A percentile compares a stretch with the other conserved stretches of the same genome.
phyloP scores from a whole-genome alignment of 2,329 filamentous ascomycete genomes.

The Fusarium mexicanum region DNA sequence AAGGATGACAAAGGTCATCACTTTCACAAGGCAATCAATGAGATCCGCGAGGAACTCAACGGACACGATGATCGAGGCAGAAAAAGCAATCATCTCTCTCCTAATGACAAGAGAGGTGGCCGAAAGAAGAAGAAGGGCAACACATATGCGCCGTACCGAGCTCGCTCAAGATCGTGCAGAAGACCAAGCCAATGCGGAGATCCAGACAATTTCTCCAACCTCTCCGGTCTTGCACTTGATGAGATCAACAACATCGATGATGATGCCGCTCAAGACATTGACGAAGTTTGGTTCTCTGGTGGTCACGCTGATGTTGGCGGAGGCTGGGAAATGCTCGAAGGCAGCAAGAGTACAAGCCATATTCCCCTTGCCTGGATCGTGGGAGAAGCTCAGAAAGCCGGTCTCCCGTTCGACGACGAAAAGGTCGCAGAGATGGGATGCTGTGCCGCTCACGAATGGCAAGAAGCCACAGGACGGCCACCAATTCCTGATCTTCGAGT shows the following conservation, averaged over 20 bases:
- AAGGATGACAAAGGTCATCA: slow-evolving; percentile 35
- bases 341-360: slow-evolving; percentile 72
- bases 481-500: slow-evolving; percentile 47
- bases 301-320: slow-evolving; percentile 83
- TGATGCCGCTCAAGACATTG: slow-evolving; percentile 72
- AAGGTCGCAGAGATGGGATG: slow-evolving; percentile 76
- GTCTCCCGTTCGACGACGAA: slow-evolving; percentile 74
- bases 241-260: slow-evolving; percentile 53
- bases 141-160: slow-evolving; percentile 54
- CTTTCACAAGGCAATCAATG: slow-evolving; percentile 38
- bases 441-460: slow-evolving; percentile 18
- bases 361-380: slow-evolving; percentile 78
- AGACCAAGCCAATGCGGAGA: slow-evolving; percentile 35
- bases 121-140: slow-evolving; percentile 7
- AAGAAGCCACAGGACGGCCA: slow-evolving; percentile 13
- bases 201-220: slow-evolving; percentile 44
- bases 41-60: slow-evolving; percentile 25
- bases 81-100: slow-evolving; percentile 17
- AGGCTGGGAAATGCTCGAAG: slow-evolving; percentile 70
- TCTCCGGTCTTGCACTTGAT: slow-evolving; percentile 43
- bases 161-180: slow-evolving; percentile 51
- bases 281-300: slow-evolving; percentile 84
- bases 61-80: slow-evolving; percentile 31
- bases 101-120: slow-evolving; percentile 6
- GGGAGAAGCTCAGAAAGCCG: slow-evolving; percentile 66